Evolutionary conservation across 1,284 basidiomycete genomes (phyloP).

Genomic region (Pseudozyma tsukubaensis): DNA sequence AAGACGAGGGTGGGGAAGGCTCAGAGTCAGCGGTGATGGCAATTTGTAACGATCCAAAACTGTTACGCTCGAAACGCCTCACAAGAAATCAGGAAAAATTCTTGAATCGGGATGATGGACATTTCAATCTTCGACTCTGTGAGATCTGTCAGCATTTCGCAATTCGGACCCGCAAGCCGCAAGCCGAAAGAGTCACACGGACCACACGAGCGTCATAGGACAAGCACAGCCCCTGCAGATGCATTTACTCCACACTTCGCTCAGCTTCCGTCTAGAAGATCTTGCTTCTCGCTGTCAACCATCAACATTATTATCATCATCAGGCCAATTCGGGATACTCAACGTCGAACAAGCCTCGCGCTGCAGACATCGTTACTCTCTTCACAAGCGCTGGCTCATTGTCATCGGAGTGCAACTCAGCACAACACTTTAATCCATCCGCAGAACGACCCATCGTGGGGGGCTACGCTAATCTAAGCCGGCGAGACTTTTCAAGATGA

Average conservation of each 20-base stretch:
- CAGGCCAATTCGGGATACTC: not conserved
- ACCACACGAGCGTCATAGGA: constrained; percentile 22
- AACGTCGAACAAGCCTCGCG: not conserved
- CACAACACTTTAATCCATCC: not conserved
- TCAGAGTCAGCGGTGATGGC: no score
- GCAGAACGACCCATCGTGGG: not conserved
- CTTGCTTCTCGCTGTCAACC: constrained; percentile 7
- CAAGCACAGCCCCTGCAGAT: constrained; percentile 9
- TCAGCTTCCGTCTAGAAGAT: not conserved
- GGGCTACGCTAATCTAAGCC: not conserved
- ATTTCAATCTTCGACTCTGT: not conserved
- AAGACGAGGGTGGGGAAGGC: no score
- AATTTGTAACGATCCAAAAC: no score
- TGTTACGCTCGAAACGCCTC: no score
- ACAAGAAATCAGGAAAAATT: not conserved
- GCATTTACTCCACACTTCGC: constrained; percentile 23
- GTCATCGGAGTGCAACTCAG: not conserved
- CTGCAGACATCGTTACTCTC: no score
- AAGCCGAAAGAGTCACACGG: constrained; percentile 10
- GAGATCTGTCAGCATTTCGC: not conserved
- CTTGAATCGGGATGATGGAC: not conserved
- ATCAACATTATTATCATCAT: not conserved
- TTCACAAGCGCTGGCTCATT: no score
- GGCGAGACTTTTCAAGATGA: constrained; percentile 25
- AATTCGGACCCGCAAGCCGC: constrained; percentile 6